A percentile compares a stretch with the other conserved stretches of the same genome.
These are phyloP conservation scores for Epichloe sp. DNA, from an alignment of 2,329 filamentous ascomycete species.

Conservation along the genomic window DNA sequence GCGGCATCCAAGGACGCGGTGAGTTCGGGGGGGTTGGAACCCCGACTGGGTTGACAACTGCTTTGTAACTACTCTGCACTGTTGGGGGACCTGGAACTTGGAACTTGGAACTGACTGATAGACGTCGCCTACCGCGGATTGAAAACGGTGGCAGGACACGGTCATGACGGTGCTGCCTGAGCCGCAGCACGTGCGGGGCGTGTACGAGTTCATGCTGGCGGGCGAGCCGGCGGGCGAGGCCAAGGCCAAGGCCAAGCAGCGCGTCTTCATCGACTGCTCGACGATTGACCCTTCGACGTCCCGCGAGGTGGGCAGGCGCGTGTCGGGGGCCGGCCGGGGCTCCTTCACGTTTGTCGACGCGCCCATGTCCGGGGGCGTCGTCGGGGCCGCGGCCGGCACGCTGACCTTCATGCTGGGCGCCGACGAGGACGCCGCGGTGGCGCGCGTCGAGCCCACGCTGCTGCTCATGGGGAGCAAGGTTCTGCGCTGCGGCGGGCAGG, in stretches of 20 bases:
- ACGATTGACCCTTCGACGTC: conserved; percentile 90
- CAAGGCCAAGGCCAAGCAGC: conserved; percentile 13
- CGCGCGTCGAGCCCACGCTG: conserved; percentile 55
- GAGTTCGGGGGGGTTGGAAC: conserved; percentile 14
- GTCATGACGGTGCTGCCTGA: conserved; percentile 85
- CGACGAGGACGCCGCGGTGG: conserved; percentile 44
- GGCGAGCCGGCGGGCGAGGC: conserved; percentile 20
- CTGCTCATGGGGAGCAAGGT: conserved; percentile 76
- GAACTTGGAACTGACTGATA: too few species aligned
- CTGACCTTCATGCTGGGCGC: conserved; percentile 94
- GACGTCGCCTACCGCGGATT: too few species aligned
- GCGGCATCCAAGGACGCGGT: conserved; percentile 41
- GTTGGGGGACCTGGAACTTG: too few species aligned
- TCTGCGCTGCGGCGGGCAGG: conserved; percentile 73
- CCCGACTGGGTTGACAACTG: too few species aligned
- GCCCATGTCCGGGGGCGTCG: conserved; percentile 92
- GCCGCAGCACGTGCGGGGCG: conserved; percentile 71
- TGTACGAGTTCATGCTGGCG: conserved; percentile 65
- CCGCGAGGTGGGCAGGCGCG: conserved; percentile 57
- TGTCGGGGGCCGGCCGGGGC: conserved; percentile 42
- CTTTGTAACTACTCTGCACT: too few species aligned
- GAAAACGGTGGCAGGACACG: conserved; percentile 47
- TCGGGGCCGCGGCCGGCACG: conserved; percentile 75
- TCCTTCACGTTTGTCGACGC: conserved; percentile 83
- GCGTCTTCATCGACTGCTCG: conserved; percentile 89